Evolutionary conservation across 2,329 filamentous ascomycete genomes (phyloP), one percentile per base, ranked within the genome.

Genomic region (Chaetothyriales sp.): DNA sequence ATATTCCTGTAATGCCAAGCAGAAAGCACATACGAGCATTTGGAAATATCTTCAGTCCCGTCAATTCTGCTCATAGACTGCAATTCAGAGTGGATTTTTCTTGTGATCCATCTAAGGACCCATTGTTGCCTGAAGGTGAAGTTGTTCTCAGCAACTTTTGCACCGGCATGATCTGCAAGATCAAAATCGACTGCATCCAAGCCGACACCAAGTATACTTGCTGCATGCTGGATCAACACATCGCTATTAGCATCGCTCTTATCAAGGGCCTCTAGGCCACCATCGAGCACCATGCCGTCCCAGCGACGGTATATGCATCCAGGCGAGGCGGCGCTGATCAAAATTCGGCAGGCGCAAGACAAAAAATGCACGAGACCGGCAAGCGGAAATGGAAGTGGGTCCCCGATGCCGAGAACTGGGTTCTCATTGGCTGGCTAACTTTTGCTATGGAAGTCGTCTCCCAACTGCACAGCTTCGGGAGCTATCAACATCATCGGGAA

Each of bases 71-170:
- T 15, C 10, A 5, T 15, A 40, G 33, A 40, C 10, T 40, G 33
- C 33, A 40, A 40, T 15, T 40, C 33, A 47, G 67, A 64, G 58
- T 72, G 76, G 49, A 83, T 58, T 62, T 77, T 81, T 59, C 78
- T 81, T 60, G 83, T 68, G 20, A 84, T 66, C 82, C 82, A 85
- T 61, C 77, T 75, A 52, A 84, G 63, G 13, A 83, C 73, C 80
- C 81, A 85, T 69, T 85, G 80, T 60, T 80, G 77, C 61, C 77
- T 75, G 25, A 69, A 70, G 0, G 53, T 53, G 19, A 59, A 54
- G 44, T 62, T 62, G 46, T 63, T 61, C 47, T 64, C 61, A 40
- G 33, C 33, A 40, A 40, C 33, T 5, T 40, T 15, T 2, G 33
- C 13, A 10, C 15, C 10, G 5, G 18, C n/a, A 9, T 45, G 3